Conservation (phyloP, 345 rosid species). For the Eutrema heterophyllum region DNA sequence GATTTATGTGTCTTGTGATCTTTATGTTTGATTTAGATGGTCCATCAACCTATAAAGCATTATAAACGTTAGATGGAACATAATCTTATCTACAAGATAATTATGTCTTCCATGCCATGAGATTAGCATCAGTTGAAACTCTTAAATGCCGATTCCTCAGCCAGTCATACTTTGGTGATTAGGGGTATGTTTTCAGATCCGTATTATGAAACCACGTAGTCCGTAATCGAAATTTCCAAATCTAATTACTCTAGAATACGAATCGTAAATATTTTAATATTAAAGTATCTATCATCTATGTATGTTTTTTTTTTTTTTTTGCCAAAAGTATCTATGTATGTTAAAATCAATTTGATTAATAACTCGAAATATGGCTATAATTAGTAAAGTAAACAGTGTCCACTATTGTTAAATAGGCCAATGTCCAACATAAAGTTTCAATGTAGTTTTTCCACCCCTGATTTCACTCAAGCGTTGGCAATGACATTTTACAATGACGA, state of each 20-base stretch:
- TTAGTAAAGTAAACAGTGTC: neutral
- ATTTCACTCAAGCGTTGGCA: neutral
- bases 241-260: neutral
- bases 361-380: neutral
- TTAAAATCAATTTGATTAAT: too few relatives aligned
- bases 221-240: neutral
- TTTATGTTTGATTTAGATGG: constrained; percentile 10
- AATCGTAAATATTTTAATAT: neutral
- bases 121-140: neutral
- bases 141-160: neutral
- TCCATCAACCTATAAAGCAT: constrained; percentile 14
- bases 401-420: neutral
- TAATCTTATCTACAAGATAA: neutral
- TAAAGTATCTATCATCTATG: too few relatives aligned
- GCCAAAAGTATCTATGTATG: too few relatives aligned
- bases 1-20: neutral
- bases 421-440: neutral
- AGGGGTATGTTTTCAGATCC: neutral
- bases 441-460: neutral
- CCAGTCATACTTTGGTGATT: neutral
- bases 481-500: neutral
- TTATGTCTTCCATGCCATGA: constrained; percentile 3
- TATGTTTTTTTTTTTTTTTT: too few relatives aligned
- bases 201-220: neutral
- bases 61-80: neutral